These are phyloP conservation scores for Aspergillus cristatus DNA, from an alignment of 495 filamentous ascomycete species.

Conservation along the genomic window DNA sequence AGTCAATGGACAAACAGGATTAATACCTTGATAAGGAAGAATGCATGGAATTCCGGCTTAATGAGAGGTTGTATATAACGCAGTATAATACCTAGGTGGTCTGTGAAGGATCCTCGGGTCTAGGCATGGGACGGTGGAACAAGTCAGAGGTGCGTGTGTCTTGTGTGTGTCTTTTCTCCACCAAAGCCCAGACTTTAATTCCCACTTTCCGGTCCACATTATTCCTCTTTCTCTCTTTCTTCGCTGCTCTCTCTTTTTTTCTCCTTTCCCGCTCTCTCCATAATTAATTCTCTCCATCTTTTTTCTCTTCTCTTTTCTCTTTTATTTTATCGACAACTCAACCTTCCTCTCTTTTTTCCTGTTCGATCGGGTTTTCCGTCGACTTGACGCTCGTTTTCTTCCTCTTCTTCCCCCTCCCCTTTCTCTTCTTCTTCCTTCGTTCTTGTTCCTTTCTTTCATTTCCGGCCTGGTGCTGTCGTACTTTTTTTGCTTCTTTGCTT, in stretches of 20 bases:
- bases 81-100: too few species aligned
- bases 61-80: too few species aligned
- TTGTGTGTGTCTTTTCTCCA: too few species aligned
- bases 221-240: too few species aligned
- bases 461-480: slow-evolving; percentile 31
- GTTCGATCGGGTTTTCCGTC: neutral
- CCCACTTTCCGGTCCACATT: too few species aligned
- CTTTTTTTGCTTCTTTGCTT: neutral
- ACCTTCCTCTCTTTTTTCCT: slow-evolving; percentile 8
- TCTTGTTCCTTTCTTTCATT: slow-evolving; percentile 1
- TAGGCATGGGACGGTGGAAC: too few species aligned
- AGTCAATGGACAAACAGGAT: too few species aligned
- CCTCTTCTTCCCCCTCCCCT: slow-evolving; percentile 4
- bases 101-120: too few species aligned
- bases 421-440: slow-evolving; percentile 3
- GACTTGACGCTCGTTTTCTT: slow-evolving; percentile 4
- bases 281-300: slow-evolving; percentile 13
- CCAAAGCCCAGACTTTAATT: too few species aligned
- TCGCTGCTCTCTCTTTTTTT: slow-evolving; percentile 11
- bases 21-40: too few species aligned
- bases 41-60: too few species aligned
- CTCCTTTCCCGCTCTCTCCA: slow-evolving; percentile 8
- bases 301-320: slow-evolving; percentile 9
- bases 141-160: too few species aligned
- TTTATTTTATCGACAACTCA: slow-evolving; percentile 5